Base-by-base conservation (phyloP, 345 rosid species). In the Linum trigynum region DNA sequence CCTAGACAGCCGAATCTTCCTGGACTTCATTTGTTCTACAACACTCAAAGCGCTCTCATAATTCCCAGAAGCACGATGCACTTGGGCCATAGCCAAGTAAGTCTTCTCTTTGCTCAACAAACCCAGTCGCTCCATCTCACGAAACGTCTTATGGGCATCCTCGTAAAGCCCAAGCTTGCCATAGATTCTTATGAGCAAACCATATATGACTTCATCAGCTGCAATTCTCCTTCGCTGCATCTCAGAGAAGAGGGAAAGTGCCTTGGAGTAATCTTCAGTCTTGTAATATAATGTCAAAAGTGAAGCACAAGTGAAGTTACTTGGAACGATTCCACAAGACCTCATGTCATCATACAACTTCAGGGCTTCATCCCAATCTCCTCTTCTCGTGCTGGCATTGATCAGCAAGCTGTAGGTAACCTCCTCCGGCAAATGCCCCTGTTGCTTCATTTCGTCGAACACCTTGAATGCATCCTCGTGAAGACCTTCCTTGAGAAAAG, bases 261-360 rank as follows among this genome's bases (percentile, higher is more conserved):
- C 98, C 79, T 82, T 86, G 41, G 92, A 76, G 65, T 83, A 92
- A 63, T 92, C 86, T 74, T 79, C 84, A 8, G 64, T 85, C 69
- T 84, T 89, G 77, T 87, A 92, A 69, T 82, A 92, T 41, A 89
- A 64, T n/a, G 84, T 80, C 60, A 92, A 74, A 83, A 92, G 95
- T 39, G 98, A 87, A 62, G 98, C 98, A 78, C 95, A 90, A 2
- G 98, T 92, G 69, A 83, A 89, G 71, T 82, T 87, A 68, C 98
- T 92, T 0, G 98, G 98, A 70, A 84, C 66, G 57, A 84, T 78
- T 69, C 87, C 84, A 43, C 56, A 74, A 69, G 72, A 81, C 81
- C 79, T 83, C 92, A 92, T 82, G 56, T 89, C 97, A 62, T 87
- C 85, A 15, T 89, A 89, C 57, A 92, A 74, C 56, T 66, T 48